Evolutionary conservation across 371 early-diverging fungal species (phyloP).

Genomic region (Mortierella sp.): DNA sequence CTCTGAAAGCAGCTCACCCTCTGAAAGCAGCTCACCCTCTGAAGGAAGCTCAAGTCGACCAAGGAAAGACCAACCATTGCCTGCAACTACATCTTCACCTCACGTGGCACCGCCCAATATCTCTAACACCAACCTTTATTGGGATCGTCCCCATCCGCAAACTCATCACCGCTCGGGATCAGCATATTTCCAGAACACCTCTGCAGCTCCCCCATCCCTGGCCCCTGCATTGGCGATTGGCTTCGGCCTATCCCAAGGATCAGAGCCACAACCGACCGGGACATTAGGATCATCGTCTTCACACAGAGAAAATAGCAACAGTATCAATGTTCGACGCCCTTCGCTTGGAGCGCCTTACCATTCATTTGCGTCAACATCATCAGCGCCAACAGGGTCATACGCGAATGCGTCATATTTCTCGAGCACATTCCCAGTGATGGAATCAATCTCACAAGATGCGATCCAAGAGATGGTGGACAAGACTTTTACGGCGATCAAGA

Average conservation of each 20-base stretch:
- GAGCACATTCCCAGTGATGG: constrained; percentile 86
- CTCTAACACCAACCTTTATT: constrained; percentile 25
- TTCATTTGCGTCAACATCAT: constrained; percentile 40
- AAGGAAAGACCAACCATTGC: constrained; percentile 49
- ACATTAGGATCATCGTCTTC: not conserved
- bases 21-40: not conserved
- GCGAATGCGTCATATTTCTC: constrained; percentile 61
- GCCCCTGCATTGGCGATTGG: constrained; percentile 37
- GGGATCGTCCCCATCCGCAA: constrained; percentile 21
- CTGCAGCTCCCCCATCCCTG: constrained; percentile 18
- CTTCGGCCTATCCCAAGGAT: constrained; percentile 19
- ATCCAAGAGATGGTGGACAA: constrained; percentile 95
- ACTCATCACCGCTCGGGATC: constrained; percentile 6
- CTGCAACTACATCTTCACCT: constrained; percentile 21
- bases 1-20: not conserved
- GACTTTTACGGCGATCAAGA: constrained; percentile 78
- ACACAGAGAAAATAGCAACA: constrained; percentile 3
- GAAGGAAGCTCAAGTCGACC: constrained; percentile 20
- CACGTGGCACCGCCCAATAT: constrained; percentile 17
- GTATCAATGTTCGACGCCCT: constrained; percentile 40
- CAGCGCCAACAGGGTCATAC: constrained; percentile 53
- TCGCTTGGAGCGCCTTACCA: constrained; percentile 50
- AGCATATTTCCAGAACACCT: constrained; percentile 5
- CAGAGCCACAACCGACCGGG: constrained; percentile 2
- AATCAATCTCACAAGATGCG: constrained; percentile 92